A percentile compares a stretch with the other conserved stretches of the same genome.
Conservation (phyloP, 345 rosid species). For the Sonneratia alba region DNA sequence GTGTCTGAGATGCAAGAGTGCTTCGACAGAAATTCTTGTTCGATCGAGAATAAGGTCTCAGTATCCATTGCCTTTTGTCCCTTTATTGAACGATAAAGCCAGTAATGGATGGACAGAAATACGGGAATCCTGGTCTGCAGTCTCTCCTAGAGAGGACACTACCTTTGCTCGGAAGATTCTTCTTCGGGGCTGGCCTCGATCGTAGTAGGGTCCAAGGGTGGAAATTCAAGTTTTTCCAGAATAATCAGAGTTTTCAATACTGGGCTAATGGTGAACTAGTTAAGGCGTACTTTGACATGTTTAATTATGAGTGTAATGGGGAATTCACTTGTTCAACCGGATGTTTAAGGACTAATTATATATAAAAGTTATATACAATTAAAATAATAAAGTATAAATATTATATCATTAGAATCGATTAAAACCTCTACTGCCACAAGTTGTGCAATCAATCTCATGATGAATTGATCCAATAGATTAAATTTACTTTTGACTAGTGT, state of each 20-base stretch:
- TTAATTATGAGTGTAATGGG: background rate
- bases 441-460: too few species aligned
- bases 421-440: too few species aligned
- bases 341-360: too few species aligned
- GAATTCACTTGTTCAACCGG: background rate
- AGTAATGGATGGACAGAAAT: background rate
- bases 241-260: too few species aligned
- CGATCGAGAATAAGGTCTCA: background rate
- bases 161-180: background rate
- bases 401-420: too few species aligned
- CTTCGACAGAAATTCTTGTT: background rate
- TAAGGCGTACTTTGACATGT: too few species aligned
- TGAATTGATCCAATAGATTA: too few species aligned
- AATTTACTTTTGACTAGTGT: too few species aligned
- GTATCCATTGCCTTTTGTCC: background rate
- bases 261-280: too few species aligned
- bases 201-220: background rate
- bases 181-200: background rate
- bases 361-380: too few species aligned
- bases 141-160: background rate
- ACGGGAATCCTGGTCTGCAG: background rate
- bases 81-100: background rate
- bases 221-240: background rate
- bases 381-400: background rate
- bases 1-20: background rate